A percentile compares a stretch with the other conserved stretches of the same genome.
Conservation (phyloP, 345 rosid species). For the Aethionema arabicum region DNA sequence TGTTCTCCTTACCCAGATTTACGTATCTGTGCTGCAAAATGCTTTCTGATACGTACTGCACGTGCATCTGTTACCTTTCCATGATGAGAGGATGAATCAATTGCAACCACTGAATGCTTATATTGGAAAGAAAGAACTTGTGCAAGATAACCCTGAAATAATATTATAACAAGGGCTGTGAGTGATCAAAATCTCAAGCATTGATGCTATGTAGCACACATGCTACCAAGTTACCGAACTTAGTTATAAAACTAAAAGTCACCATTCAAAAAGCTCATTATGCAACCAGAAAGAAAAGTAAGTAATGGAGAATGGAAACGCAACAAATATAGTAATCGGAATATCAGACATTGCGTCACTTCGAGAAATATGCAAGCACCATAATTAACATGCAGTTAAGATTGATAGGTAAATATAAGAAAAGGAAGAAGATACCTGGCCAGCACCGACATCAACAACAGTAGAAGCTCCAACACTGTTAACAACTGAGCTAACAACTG, state of each 20-base stretch:
- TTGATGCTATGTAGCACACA: slow-evolving; percentile 7
- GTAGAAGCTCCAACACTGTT: slow-evolving; percentile 53
- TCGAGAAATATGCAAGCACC: neutral
- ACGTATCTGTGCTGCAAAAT: slow-evolving; percentile 66
- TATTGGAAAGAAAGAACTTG: slow-evolving; percentile 90
- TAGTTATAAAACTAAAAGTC: slow-evolving; percentile 5
- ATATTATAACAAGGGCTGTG: slow-evolving; percentile 27
- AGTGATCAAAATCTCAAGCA: slow-evolving; percentile 16
- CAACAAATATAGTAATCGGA: neutral
- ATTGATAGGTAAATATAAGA: slow-evolving; percentile 19
- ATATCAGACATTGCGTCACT: neutral
- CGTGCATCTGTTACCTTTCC: slow-evolving; percentile 78
- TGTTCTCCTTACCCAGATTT: slow-evolving; percentile 57
- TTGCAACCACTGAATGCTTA: slow-evolving; percentile 72
- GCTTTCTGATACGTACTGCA: slow-evolving; percentile 78
- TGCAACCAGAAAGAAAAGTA: slow-evolving; percentile 5
- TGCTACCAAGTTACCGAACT: neutral
- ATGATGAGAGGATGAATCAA: slow-evolving; percentile 88
- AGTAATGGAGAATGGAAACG: neutral
- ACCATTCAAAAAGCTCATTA: neutral
- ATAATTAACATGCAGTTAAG: neutral
- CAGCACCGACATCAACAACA: slow-evolving; percentile 88
- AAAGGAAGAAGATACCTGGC: slow-evolving; percentile 55
- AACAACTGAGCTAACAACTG: slow-evolving; percentile 60
- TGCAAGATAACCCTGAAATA: slow-evolving; percentile 78